Percentiles rank a stretch among this genome's conserved stretches.
phyloP scores from a whole-genome alignment of 129 eudicot species.

The Apium graveolens region DNA sequence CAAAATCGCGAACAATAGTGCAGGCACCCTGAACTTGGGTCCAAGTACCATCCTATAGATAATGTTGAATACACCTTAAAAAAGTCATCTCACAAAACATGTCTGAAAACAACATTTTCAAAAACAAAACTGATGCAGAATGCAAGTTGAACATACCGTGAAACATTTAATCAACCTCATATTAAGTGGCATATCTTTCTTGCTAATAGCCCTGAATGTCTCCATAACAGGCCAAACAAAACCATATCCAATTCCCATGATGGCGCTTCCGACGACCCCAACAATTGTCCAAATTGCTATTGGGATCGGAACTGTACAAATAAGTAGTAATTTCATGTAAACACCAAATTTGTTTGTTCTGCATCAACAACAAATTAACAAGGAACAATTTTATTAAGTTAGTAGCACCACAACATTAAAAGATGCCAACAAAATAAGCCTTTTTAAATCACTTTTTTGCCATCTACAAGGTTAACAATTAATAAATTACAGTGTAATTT shows the following conservation, averaged over 20 bases:
- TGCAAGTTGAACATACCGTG: constrained; percentile 6
- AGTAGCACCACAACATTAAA: not conserved
- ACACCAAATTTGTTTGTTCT: constrained; percentile 27
- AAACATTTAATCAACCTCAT: constrained; percentile 12
- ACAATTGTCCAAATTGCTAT: constrained; percentile 16
- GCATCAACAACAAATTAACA: not conserved
- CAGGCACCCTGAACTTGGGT: constrained; percentile 21
- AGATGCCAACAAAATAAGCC: not conserved
- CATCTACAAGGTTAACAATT: too few species aligned
- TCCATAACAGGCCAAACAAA: constrained; percentile 28
- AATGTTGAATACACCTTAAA: not conserved
- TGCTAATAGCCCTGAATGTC: constrained; percentile 23
- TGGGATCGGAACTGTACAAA: constrained; percentile 17
- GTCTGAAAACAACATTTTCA: not conserved
- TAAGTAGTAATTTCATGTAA: constrained; percentile 18
- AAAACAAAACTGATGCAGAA: not conserved
- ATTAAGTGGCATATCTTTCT: constrained; percentile 4
- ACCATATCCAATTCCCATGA: constrained; percentile 25
- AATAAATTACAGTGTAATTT: not conserved
- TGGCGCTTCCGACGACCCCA: constrained; percentile 16
- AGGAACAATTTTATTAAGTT: not conserved
- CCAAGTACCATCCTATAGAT: constrained; percentile 23
- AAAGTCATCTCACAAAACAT: not conserved
- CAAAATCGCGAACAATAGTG: constrained; percentile 25
- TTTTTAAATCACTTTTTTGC: too few species aligned